Conservation (phyloP, 371 early-diverging fungal species). For the Mucor velutinosus region DNA sequence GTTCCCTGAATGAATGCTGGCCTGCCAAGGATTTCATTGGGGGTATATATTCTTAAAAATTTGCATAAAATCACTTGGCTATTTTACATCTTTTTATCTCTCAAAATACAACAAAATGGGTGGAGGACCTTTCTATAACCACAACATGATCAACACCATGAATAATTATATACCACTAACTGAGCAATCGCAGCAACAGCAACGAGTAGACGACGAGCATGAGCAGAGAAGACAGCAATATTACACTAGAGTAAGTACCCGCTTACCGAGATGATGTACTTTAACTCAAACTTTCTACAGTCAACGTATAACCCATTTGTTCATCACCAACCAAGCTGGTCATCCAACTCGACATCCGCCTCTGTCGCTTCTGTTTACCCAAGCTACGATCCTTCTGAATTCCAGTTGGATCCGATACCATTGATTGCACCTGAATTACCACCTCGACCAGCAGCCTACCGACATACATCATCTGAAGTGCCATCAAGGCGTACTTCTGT, state of each 20-base stretch:
- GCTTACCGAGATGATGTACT: background rate
- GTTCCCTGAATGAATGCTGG: background rate
- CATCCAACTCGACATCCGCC: background rate
- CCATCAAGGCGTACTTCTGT: background rate
- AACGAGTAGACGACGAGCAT: background rate
- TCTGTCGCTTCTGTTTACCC: slow-evolving; percentile 23
- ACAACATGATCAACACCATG: background rate
- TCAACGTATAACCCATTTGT: slow-evolving; percentile 10
- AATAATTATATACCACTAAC: slow-evolving; percentile 1
- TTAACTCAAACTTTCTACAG: background rate
- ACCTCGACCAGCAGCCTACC: slow-evolving; percentile 21
- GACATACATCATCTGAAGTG: background rate
- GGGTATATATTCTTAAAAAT: background rate
- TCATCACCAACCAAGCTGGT: background rate
- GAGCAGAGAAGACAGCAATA: slow-evolving; percentile 4
- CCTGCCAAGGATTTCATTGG: slow-evolving; percentile 3
- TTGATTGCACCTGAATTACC: slow-evolving; percentile 23
- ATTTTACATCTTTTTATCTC: background rate
- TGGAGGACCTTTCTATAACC: slow-evolving; percentile 12
- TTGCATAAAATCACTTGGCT: slow-evolving; percentile 13
- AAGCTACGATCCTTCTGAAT: slow-evolving; percentile 23
- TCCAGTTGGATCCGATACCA: slow-evolving; percentile 16
- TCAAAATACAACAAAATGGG: slow-evolving; percentile 8
- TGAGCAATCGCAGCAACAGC: background rate
- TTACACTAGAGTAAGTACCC: background rate